Evolutionary conservation across 2,329 filamentous ascomycete genomes (phyloP), one percentile per base, ranked within the genome.

Genomic region (Fusarium nygamai): DNA sequence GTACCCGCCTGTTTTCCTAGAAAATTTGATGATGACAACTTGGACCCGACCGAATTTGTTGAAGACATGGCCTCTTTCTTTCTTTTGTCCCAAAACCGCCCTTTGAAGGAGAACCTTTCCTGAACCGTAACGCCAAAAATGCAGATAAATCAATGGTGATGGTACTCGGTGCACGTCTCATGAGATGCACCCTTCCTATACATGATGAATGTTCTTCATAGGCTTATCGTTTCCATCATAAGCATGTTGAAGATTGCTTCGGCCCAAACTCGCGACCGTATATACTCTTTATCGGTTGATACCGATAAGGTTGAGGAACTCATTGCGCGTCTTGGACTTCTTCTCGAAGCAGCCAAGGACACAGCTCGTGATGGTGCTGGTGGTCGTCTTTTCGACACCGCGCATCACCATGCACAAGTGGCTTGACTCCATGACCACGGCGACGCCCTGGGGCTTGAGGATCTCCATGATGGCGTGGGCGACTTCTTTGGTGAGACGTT

Each of bases 371-470:
- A 97, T 96, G 12, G 96, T 98, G 24, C 90, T 93, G 58, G 93
- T 92, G 46, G 88, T 90, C 1, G 94, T 95, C 87, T 99, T 98
- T 82, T 98, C 91, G 16, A 99, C 96, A n/a, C 96, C 96, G 53
- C 96, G 91, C 95, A 98, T 98, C 22, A 98, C 95, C 96, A 98
- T 99, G 87, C 96, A 99, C 53, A 98, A 86, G 84, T 99, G 96
- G 80, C 91, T 95, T 20, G 94, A 97, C 81, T 99, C 96, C 92
- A 99, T 98, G 68, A 99, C 96, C 6, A 99, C 96, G 27, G 94
- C 96, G 5, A 99, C 96, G 53, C 96, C 96, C 81, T 97, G 94
- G 5, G 96, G 96, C 82, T 97, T 93, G 54, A 99, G 88, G 19
- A 98, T 92, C 80, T 98, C 95, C 81, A 95, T 95, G 72, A 99